phyloP scores from a whole-genome alignment of 495 filamentous ascomycete species.

The Lophiostoma macrostomum region DNA sequence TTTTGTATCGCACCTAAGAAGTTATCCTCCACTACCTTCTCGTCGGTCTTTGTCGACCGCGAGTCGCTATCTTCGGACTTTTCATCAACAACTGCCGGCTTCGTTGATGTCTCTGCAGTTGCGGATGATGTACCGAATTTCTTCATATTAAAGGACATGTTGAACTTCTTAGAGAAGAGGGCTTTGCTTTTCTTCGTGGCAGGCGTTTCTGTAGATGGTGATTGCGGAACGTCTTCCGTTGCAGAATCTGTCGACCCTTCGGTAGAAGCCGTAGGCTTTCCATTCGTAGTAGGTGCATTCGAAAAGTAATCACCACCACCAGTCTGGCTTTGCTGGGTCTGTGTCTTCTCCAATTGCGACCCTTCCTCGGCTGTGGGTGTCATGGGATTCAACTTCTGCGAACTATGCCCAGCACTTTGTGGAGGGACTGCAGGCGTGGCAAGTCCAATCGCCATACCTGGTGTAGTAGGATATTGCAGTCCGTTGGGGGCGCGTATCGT shows the following conservation, averaged over 20 bases:
- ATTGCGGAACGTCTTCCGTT: slow-evolving; percentile 15
- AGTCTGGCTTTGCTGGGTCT: slow-evolving; percentile 46
- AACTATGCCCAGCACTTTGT: slow-evolving; percentile 35
- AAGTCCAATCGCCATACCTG: slow-evolving; percentile 72
- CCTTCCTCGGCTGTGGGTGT: slow-evolving; percentile 54
- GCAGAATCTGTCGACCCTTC: slow-evolving; percentile 21
- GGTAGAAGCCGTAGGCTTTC: slow-evolving; percentile 11
- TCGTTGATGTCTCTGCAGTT: slow-evolving; percentile 63
- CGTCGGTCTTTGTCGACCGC: slow-evolving; percentile 58
- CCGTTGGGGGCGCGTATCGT: slow-evolving; percentile 68
- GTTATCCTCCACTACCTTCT: slow-evolving; percentile 80
- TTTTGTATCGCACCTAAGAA: slow-evolving; percentile 76
- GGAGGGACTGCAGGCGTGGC: slow-evolving; percentile 59
- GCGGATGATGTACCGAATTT: slow-evolving; percentile 69
- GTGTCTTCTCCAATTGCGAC: slow-evolving; percentile 42
- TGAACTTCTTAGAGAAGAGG: slow-evolving; percentile 83
- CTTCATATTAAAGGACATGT: slow-evolving; percentile 74
- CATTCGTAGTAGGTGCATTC: slow-evolving; percentile 28
- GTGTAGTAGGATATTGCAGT: slow-evolving; percentile 56
- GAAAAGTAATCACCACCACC: slow-evolving; percentile 68
- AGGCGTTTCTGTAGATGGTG: slow-evolving; percentile 54
- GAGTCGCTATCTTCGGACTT: slow-evolving; percentile 75
- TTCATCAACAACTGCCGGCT: slow-evolving; percentile 73
- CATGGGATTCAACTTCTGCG: slow-evolving; percentile 40
- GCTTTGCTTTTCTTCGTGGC: slow-evolving; percentile 67